Evolutionary conservation across 2,329 filamentous ascomycete species (phyloP), one percentile per base, ranked within the genome.

Genomic region (Knoxdaviesia capensis): DNA sequence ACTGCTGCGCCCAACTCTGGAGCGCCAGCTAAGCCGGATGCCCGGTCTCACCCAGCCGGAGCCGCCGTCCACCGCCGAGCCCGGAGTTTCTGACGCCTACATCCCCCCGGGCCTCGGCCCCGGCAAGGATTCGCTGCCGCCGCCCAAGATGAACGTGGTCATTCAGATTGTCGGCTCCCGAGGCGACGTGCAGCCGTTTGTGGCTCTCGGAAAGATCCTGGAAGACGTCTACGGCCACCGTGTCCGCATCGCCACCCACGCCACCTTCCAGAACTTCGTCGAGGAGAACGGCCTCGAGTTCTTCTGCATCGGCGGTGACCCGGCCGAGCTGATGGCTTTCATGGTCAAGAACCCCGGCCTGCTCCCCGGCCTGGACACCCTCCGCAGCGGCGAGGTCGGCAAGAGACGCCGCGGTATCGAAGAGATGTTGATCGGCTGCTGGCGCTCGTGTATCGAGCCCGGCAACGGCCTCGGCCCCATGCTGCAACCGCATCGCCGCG

Each of bases 341-440:
- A 92, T 92, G 84, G 84, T 90, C 38, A 87, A 87, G 57, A 81
- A 90, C 49, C 83, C 85, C 0, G 82, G 84, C 0, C 63, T 93
- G 32, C 84, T 92, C 77, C 85, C 85, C 1, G 80, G 80, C 1
- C 73, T 88, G 45, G 78, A 87, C 40, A 77, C 80, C 1, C 59
- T 92, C 40, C 77, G 75, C 45, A 80, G 70, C 48, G 84, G 84
- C 6, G 84, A 90, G 53, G 73, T 93, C 40, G 77, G 71, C 36
- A 80, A 77, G 56, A 68, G 83, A 31, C 69, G 84, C 31, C 75
- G 71, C 47, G 81, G 80, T 10, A 85, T 92, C 47, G 74, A 77
- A 45, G 71, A 84, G 46, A 87, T 90, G 47, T 62, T 94, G n/a
- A 63, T 80, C 29, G 85, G 86, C 0, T 90, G 82, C 51, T 94